phyloP scores from a whole-genome alignment of 2,329 filamentous ascomycete genomes.

The Trichothecium roseum region DNA sequence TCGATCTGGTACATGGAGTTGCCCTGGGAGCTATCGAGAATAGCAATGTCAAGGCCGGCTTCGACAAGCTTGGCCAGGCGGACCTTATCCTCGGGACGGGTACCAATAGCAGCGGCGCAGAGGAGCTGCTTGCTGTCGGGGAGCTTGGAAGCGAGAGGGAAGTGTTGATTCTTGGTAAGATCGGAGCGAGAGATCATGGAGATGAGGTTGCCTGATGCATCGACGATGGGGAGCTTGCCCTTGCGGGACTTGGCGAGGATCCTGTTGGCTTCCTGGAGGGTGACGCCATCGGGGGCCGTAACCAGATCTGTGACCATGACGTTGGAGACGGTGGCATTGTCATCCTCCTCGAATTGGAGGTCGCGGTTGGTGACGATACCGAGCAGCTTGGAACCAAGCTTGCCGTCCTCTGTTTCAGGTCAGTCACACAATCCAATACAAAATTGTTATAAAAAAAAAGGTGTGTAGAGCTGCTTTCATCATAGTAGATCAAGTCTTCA shows the following conservation, averaged over 20 bases:
- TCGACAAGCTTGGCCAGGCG: constrained; percentile 83
- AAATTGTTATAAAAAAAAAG: constrained; percentile 4
- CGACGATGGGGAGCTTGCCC: constrained; percentile 91
- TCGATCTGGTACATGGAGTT: constrained; percentile 98
- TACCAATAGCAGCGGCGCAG: constrained; percentile 90
- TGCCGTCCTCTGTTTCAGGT: constrained; percentile 64
- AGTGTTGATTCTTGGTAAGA: constrained; percentile 97
- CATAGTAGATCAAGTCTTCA: constrained; percentile 55
- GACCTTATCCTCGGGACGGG: constrained; percentile 82
- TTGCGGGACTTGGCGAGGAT: constrained; percentile 95
- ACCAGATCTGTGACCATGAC: constrained; percentile 96
- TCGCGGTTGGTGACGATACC: constrained; percentile 98
- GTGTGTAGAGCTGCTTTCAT: constrained; percentile 7
- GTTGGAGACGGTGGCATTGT: constrained; percentile 61
- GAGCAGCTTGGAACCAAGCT: constrained; percentile 87
- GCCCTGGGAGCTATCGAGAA: constrained; percentile 93
- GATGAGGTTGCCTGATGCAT: constrained; percentile 72
- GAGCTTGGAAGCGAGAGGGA: constrained; percentile 91
- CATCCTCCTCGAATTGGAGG: constrained; percentile 86
- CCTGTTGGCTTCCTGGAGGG: constrained; percentile 78
- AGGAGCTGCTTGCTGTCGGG: constrained; percentile 96
- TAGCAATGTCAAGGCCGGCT: constrained; percentile 87
- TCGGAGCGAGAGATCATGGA: constrained; percentile 92
- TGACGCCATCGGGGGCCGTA: constrained; percentile 76
- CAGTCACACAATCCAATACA: neutral